Evolutionary conservation across 805 yeast species (phyloP), one percentile per base, ranked within the genome.

Genomic region (Candida ortonii): DNA sequence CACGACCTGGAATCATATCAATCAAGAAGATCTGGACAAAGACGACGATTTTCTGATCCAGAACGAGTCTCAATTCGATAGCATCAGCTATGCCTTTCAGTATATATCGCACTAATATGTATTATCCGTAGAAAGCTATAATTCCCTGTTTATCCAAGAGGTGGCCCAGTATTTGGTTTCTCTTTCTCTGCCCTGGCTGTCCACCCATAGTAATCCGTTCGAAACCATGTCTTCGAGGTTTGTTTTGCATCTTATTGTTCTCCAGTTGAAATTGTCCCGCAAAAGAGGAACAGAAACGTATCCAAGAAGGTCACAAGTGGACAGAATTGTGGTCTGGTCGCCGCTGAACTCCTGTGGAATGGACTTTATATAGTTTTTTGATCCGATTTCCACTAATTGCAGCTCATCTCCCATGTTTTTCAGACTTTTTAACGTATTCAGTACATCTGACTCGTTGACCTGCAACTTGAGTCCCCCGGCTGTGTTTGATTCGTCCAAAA

Each of bases 1-100:
- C 0, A 93, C 97, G 0, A 80, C 97, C 0, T 90, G 98, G 98
- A 90, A 93, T 57, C 98, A 93, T 63, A 68, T 85, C 38, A 73
- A 80, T 41, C 84, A 73, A 40, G 71, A 66, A 3, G 76, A 73
- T 2, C 65, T 93, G 52, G 64, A 58, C 17, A 61, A 64, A 20
- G 84, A 89, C 14, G 84, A 87, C 49, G 98, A 93, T 54, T 71
- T 76, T 41, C 63, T 93, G 32, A 64, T 93, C 40, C 72, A 76
- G 44, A 87, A 84, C 50, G 98, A 93, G 56, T 63, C 70, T 13
- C 70, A 73, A 14, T 73, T 71, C 47, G 70, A 76, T 23, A 87
- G 84, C 30, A 78, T 93, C 14, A 75, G 88, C 33, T 93, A 80
- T 61, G 94, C 86, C 3, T 93, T 93, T 66, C 97, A 93, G 60